These are phyloP conservation scores for Quercus cerris DNA, from an alignment of 306 rosid species.

Conservation along the genomic window DNA sequence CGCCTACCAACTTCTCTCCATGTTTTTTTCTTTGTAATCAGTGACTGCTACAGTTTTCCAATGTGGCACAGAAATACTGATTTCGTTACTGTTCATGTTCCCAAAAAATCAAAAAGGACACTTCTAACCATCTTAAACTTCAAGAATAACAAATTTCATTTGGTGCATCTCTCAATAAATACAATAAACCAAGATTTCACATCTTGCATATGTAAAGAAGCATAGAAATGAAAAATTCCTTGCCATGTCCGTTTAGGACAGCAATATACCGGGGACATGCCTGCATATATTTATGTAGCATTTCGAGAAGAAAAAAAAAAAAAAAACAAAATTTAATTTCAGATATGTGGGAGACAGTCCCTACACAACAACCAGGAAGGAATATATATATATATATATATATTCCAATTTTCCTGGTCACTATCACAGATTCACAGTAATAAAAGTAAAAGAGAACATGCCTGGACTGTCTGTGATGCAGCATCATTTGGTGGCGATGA, in stretches of 20 bases:
- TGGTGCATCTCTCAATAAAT: background rate
- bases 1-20: background rate
- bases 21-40: conserved; percentile 6
- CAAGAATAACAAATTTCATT: background rate
- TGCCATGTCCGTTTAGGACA: too few species aligned
- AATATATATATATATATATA: too few species aligned
- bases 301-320: too few species aligned
- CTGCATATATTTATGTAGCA: too few species aligned
- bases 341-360: too few species aligned
- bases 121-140: conserved; percentile 3
- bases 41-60: background rate
- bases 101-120: background rate
- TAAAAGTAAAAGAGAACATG: conserved; percentile 14
- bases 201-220: background rate
- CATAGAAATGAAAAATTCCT: too few species aligned
- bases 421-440: background rate
- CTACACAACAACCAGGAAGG: too few species aligned
- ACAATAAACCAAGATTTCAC: background rate
- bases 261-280: too few species aligned
- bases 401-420: too few species aligned
- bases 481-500: conserved; percentile 49
- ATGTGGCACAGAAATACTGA: conserved; percentile 5
- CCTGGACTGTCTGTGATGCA: conserved; percentile 71
- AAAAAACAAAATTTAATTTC: too few species aligned
- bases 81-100: background rate